Conservation (phyloP, 768 basidiomycete species). For the Naganishia onofrii region DNA sequence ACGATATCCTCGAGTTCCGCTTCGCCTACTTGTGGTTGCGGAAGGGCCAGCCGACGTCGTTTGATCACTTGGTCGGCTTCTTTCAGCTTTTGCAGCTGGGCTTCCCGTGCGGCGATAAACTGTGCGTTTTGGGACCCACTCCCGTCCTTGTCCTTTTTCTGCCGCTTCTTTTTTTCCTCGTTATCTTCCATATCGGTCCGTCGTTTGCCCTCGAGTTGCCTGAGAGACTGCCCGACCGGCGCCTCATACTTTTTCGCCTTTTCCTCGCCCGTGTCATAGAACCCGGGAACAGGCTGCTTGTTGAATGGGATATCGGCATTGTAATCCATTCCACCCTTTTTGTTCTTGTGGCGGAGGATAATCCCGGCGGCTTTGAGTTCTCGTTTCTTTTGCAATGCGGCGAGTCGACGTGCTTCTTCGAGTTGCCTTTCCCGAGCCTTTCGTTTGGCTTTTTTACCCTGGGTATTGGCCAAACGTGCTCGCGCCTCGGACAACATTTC, state of each 20-base stretch:
- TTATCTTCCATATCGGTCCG: slow-evolving; percentile 84
- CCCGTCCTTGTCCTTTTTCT: slow-evolving; percentile 74
- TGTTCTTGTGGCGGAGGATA: slow-evolving; percentile 93
- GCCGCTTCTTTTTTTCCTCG: slow-evolving; percentile 84
- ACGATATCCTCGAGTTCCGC: slow-evolving; percentile 94
- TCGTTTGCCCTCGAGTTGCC: slow-evolving; percentile 91
- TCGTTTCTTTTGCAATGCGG: slow-evolving; percentile 94
- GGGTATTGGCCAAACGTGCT: slow-evolving; percentile 95
- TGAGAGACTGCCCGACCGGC: slow-evolving; percentile 81
- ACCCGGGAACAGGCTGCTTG: slow-evolving; percentile 90
- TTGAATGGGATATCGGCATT: slow-evolving; percentile 98
- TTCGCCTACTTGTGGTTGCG: slow-evolving; percentile 89
- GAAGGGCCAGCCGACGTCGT: slow-evolving; percentile 76
- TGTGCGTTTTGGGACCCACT: slow-evolving; percentile 67
- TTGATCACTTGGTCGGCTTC: slow-evolving; percentile 94
- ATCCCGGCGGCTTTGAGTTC: slow-evolving; percentile 98
- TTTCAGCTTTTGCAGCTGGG: slow-evolving; percentile 95
- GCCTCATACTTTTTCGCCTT: slow-evolving; percentile 80
- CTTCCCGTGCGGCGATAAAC: slow-evolving; percentile 93
- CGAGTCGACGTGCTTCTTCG: slow-evolving; percentile 89
- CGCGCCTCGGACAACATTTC: slow-evolving; percentile 99
- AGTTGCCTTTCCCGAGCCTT: slow-evolving; percentile 96
- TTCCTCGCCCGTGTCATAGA: slow-evolving; percentile 95
- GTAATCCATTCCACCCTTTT: slow-evolving; percentile 93
- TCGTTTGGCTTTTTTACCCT: slow-evolving; percentile 98